Evolutionary conservation across 1,284 basidiomycete genomes (phyloP), one percentile per base, ranked within the genome.

Genomic region (Malassezia caprae): DNA sequence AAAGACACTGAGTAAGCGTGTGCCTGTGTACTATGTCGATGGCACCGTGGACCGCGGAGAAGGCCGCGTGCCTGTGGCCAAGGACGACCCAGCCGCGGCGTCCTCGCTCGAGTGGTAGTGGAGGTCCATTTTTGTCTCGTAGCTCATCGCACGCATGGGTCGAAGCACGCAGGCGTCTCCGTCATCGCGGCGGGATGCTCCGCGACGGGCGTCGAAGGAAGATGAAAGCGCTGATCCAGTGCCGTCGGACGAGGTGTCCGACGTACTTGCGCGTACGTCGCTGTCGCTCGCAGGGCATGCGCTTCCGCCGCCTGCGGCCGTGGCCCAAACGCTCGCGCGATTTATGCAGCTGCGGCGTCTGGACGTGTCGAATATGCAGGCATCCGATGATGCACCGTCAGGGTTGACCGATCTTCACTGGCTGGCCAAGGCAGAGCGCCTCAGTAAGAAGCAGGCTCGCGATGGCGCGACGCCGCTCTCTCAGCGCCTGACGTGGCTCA

Each of bases 311-410:
- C 47, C 59, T 2, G 35, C 53, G 2, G 56, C 60, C 0, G 56
- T 69, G 12, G 58, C 61, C 21, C 52, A 60, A n/a, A 69, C 69
- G 0, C 56, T 73, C 6, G 58, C 64, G 1, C 62, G 64, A 31
- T 73, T 73, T 46, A 48, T 26, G 8, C 48, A 61, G 31, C 56
- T 73, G 27, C 62, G 59, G 30, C 58, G 62, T 4, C 63, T 73
- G 41, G 69, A 73, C 24, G 44, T 73, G 4, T 64, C 63, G 12
- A 48, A 59, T 17, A 64, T 72, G 53, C 34, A 63, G 35, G 41
- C 65, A 2, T 69, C 68, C 1, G 56, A 58, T 0, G 54, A 61
- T 8, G 54, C 56, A 3, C 58, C 62, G 2, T 24, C 59, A 4
- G 69, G 68, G 1, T 61, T 69, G 8, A 35, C 19, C 8, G 47